Conservation (phyloP, 208 protist genomes). For the Crithidia sp. region DNA sequence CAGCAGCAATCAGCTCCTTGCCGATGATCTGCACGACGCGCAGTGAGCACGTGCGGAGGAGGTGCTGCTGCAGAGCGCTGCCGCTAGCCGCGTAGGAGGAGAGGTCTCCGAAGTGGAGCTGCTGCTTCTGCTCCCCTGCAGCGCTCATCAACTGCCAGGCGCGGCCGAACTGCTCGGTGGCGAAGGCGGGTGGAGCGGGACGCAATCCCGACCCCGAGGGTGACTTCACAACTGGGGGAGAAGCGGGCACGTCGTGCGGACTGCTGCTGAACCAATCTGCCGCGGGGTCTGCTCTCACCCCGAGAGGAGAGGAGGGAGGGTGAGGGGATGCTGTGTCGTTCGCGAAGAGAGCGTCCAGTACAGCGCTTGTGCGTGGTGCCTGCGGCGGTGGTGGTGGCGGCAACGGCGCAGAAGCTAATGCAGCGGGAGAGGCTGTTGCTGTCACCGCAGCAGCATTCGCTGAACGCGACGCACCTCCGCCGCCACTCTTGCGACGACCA, state of each 20-base stretch:
- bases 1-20: slow-evolving; percentile 61
- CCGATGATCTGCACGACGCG: slow-evolving; percentile 69
- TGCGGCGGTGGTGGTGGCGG: neutral
- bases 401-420: neutral
- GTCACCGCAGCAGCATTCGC: neutral
- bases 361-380: neutral
- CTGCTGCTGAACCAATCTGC: slow-evolving; percentile 7
- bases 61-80: slow-evolving; percentile 23
- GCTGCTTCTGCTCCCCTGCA: neutral
- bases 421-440: neutral
- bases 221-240: neutral
- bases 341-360: slow-evolving; percentile 27
- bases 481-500: slow-evolving; percentile 21
- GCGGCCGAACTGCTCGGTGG: slow-evolving; percentile 39
- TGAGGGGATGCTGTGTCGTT: neutral
- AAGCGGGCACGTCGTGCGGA: neutral
- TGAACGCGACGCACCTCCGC: neutral
- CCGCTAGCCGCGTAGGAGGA: neutral
- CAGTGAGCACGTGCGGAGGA: slow-evolving; percentile 42
- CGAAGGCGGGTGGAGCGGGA: slow-evolving; percentile 25
- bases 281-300: neutral
- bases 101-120: slow-evolving; percentile 3
- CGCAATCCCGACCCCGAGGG: slow-evolving; percentile 15
- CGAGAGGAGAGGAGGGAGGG: neutral
- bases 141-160: slow-evolving; percentile 8